Base-by-base conservation (phyloP, 2,329 filamentous ascomycete species). In the Aureobasidium sp. region DNA sequence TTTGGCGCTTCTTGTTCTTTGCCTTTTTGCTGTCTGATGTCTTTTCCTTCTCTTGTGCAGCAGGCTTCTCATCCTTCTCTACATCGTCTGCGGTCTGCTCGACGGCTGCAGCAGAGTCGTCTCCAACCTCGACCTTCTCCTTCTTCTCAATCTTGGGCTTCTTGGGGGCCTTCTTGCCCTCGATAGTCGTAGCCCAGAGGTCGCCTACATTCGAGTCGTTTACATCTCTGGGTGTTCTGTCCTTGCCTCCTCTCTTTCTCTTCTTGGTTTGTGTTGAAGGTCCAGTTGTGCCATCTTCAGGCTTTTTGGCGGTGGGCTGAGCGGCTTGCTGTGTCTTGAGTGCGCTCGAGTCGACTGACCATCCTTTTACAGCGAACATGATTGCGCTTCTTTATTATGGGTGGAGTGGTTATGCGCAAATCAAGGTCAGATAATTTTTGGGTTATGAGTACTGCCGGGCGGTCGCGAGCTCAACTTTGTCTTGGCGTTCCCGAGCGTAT, bases 331-430 rank as follows among this genome's bases (percentile, higher is more conserved):
- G 90, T 34, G 84, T 76, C 75, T 90, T 91, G 65, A 95, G 83
- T 57, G 78, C 78, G 66, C 86, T 83, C 64, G 87, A 82, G 61
- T 90, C 85, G 39, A 97, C 81, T 44, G 90, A 90, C 92, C 93
- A 97, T 67, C 94, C 94, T 70, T 90, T 89, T 34, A 97, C 92
- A 10, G 91, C 87, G 74, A 97, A 97, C 93, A 97, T 93, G 13
- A 27, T 58, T 36, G 54, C 16, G 29, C 0, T 6, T 45, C 6
- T 34, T 11, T 3, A 3, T 16, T 52, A 13, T 37, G 49, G 16
- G 3, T 29, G 34, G 16, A 37, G 6, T 39, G 49, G 11, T 52
- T 52, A 11, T 29, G 9, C 11, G 5, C 5, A 15, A 6, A 36
- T 52, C 34, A 37, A 52, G 48, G 48, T 52, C 36, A 30, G 50